A percentile compares a stretch with the other conserved stretches of the same genome.
Evolutionary conservation across 805 yeast species (phyloP).

Genomic region (Suhomyces sp.): DNA sequence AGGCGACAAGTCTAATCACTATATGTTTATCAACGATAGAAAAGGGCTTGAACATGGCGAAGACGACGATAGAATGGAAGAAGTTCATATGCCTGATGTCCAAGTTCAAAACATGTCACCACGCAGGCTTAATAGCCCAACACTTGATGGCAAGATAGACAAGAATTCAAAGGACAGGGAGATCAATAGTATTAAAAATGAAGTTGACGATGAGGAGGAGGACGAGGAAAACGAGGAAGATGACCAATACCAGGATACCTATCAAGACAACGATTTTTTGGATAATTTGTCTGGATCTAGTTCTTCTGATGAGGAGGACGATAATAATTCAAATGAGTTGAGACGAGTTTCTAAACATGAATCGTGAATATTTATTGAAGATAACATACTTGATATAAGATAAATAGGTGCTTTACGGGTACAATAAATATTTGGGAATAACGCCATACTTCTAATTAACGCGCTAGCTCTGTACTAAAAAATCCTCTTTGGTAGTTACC

Average conservation of each 20-base stretch:
- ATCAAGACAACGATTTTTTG: constrained; percentile 30
- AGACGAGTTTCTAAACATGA: constrained; percentile 31
- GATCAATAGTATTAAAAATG: background rate
- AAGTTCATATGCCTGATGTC: constrained; percentile 18
- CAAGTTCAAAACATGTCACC: constrained; percentile 35
- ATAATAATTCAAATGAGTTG: constrained; percentile 31
- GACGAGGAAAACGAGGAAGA: constrained; percentile 26
- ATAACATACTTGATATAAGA: background rate
- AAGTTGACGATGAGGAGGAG: constrained; percentile 1
- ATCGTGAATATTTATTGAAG: background rate
- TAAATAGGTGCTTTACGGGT: background rate
- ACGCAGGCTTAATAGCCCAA: background rate
- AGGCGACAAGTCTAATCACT: constrained; percentile 36
- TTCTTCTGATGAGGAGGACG: constrained; percentile 40
- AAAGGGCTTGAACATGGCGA: constrained; percentile 10
- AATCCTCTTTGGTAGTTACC: background rate
- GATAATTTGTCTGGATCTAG: constrained; percentile 44
- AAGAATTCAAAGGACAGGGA: constrained; percentile 9
- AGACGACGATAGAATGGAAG: constrained; percentile 22
- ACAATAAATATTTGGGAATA: background rate
- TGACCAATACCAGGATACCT: constrained; percentile 16
- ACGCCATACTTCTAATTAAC: background rate
- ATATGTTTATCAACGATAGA: constrained; percentile 25
- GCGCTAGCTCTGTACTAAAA: background rate
- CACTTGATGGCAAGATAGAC: constrained; percentile 9